Base-by-base conservation (phyloP, 257 asterid species). In the Jacaranda copaia region DNA sequence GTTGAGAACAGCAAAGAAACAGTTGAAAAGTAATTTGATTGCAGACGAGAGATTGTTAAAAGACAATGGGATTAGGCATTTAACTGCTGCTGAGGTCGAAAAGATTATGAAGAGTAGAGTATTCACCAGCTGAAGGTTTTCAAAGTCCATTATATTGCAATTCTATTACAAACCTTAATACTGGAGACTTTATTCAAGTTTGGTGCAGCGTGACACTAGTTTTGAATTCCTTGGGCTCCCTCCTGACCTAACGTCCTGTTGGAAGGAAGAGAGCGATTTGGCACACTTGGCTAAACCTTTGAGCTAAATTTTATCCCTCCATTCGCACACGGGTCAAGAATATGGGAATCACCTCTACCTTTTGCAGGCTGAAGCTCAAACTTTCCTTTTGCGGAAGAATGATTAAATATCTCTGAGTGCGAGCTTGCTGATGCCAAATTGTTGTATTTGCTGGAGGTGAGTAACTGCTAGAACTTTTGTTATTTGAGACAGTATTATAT, bases 61-160 rank as follows among this genome's bases (percentile, higher is more conserved):
- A 77, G 98, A 96, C 75, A 90, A 89, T 68, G 91, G 95, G 25
- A 87, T 93, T 75, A 88, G 87, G 53, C 96, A 89, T 76, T 85
- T 96, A 75, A 82, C 82, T 57, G 59, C 80, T 32, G 42, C 67
- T 3, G 97, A 95, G 86, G 89, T 84, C 16, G 94, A 90, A 85
- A 93, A 81, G 83, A 83, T 93, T 51, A 80, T 77, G 78, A 93
- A 86, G 88, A 91, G 81, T 81, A 87, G 97, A 85, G 88, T 92
- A 15, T 85, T 81, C 82, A 65, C 40, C 70, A 16, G 74, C 73
- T 88, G 85, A 88, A 79, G 69, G 68, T 65, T 73, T 67, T 77
- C 75, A 1, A 56, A 73, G 43, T 40, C 8, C 66, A 19, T n/a
- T 65, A 61, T 45, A 38, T 19, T 12, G 71, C 76, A 14, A 75